These are phyloP conservation scores for Cicer arietinum DNA, from an alignment of 306 rosid species.

Conservation along the genomic window DNA sequence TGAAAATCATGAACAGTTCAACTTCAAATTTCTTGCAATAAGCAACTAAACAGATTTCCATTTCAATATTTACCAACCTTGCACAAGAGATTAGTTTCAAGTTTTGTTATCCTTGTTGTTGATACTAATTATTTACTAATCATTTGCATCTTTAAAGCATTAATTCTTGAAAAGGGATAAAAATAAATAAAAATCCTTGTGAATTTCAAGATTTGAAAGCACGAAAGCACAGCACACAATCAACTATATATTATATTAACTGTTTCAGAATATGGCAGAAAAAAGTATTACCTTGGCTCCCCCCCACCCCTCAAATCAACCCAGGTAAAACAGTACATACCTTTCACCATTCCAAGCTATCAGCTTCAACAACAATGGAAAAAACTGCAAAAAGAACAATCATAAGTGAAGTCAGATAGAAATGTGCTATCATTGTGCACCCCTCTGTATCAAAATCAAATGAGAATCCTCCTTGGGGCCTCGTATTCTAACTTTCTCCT, in stretches of 20 bases:
- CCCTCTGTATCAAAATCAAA: background rate
- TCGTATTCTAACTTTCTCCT: background rate
- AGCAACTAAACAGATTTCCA: conserved; percentile 31
- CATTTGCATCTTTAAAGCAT: background rate
- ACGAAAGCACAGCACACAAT: conserved; percentile 1
- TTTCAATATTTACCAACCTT: conserved; percentile 26
- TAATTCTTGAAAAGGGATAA: background rate
- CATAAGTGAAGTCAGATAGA: conserved; percentile 42
- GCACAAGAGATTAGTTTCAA: conserved; percentile 23
- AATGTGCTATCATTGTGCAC: conserved; percentile 2
- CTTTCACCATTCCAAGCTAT: conserved; percentile 92
- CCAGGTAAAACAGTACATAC: conserved; percentile 48
- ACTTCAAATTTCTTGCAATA: conserved; percentile 13
- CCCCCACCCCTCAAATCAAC: background rate
- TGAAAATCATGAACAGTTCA: background rate
- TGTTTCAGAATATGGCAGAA: conserved; percentile 30
- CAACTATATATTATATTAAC: conserved; percentile 23
- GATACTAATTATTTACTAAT: background rate
- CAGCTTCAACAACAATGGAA: conserved; percentile 91
- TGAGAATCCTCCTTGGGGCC: background rate
- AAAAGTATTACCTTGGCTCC: conserved; percentile 7
- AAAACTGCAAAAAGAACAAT: conserved; percentile 70
- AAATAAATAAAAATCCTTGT: background rate
- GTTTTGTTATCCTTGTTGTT: conserved; percentile 3
- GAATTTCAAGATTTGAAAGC: conserved; percentile 37